Conservation (phyloP, 352 stramenopile species). For the Pythium biforme region DNA sequence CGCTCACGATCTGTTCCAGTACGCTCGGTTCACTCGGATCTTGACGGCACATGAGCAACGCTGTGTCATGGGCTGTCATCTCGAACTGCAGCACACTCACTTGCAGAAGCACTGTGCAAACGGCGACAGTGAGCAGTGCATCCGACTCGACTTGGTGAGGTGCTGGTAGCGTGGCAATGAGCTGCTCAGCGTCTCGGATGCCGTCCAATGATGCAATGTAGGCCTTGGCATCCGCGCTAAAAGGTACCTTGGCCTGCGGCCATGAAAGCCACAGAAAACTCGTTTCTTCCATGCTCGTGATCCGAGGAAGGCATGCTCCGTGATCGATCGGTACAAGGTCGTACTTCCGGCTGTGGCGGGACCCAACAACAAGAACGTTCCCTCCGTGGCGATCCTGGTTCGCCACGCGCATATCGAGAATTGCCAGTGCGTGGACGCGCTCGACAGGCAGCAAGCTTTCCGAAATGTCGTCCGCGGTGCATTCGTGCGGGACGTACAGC, state of each 20-base stretch:
- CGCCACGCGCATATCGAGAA: constrained; percentile 76
- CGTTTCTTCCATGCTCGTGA: constrained; percentile 49
- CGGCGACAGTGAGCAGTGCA: constrained; percentile 44
- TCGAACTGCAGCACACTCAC: constrained; percentile 40
- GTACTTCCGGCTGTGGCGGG: constrained; percentile 20
- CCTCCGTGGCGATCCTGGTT: constrained; percentile 83
- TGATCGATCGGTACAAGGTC: constrained; percentile 77
- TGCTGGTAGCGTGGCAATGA: constrained; percentile 29
- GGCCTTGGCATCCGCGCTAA: constrained; percentile 28
- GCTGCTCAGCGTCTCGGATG: constrained; percentile 31
- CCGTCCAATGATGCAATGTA: constrained; percentile 46
- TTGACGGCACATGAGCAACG: constrained; percentile 52
- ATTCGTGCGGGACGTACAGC: constrained; percentile 59
- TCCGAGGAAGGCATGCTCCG: constrained; percentile 59
- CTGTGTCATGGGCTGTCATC: constrained; percentile 57
- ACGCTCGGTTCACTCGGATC: constrained; percentile 28
- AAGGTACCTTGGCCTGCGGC: constrained; percentile 56
- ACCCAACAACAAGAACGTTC: constrained; percentile 57
- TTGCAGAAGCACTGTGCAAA: constrained; percentile 55
- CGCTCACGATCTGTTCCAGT: constrained; percentile 36
- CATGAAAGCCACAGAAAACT: constrained; percentile 72
- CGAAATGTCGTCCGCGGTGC: constrained; percentile 60
- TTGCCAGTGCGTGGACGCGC: constrained; percentile 68
- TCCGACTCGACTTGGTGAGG: constrained; percentile 35
- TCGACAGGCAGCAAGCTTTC: constrained; percentile 37